Conservation (phyloP, 2,329 filamentous ascomycete species). For the Aureobasidium sp. region DNA sequence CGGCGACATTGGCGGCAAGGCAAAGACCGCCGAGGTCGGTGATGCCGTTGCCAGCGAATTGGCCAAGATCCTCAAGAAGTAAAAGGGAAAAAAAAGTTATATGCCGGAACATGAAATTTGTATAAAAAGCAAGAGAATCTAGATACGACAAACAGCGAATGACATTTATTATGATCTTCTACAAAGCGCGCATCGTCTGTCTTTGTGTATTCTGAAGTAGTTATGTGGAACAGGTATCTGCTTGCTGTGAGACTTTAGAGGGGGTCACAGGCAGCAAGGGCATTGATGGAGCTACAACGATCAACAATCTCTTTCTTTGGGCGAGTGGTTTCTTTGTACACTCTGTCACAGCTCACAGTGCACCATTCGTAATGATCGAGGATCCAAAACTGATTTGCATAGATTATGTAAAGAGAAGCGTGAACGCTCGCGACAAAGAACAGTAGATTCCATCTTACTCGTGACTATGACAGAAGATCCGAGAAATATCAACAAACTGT, state of each 20-base stretch:
- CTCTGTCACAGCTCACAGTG: no score
- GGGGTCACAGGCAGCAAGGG: no score
- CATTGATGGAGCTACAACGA: no score
- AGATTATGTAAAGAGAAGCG: no score
- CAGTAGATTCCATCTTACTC: neutral
- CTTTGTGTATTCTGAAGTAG: no score
- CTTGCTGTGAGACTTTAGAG: no score
- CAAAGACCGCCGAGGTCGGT: constrained; percentile 68
- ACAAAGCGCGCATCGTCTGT: neutral
- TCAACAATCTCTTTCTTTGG: no score
- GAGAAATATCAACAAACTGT: neutral
- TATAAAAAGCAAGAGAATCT: neutral
- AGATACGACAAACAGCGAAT: constrained; percentile 1
- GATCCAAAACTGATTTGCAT: no score
- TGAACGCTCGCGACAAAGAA: no score
- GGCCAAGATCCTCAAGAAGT: constrained; percentile 51
- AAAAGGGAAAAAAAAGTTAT: neutral
- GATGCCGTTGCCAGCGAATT: constrained; percentile 73
- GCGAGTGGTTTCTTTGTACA: no score
- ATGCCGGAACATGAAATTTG: neutral
- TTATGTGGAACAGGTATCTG: no score
- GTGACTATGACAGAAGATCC: neutral
- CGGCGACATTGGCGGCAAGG: constrained; percentile 72
- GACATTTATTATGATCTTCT: neutral
- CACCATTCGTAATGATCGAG: no score